phyloP scores from a whole-genome alignment of 2,329 filamentous ascomycete species.

The Neofusicoccum kwambonambiense region DNA sequence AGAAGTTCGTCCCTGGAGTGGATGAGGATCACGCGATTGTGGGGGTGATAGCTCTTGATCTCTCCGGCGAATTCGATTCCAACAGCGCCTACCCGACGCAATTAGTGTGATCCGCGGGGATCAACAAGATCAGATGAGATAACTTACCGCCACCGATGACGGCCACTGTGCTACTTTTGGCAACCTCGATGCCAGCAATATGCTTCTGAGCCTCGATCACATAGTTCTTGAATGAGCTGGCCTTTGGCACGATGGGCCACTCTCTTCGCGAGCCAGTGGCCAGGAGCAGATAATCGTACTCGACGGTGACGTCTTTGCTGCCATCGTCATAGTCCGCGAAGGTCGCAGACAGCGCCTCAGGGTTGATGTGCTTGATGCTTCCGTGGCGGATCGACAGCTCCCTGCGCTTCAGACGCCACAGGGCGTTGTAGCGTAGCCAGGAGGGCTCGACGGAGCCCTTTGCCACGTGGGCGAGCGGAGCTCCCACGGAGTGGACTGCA shows the following conservation, averaged over 20 bases:
- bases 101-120: background rate
- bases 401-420: conserved; percentile 63
- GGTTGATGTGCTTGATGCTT: conserved; percentile 61
- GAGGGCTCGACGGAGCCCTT: conserved; percentile 38
- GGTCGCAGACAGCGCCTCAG: conserved; percentile 55
- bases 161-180: conserved; percentile 52
- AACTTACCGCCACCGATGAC: conserved; percentile 67
- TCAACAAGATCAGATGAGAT: conserved; percentile 3
- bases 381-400: conserved; percentile 67
- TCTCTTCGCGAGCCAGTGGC: conserved; percentile 67
- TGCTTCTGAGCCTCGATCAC: conserved; percentile 62
- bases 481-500: conserved; percentile 72
- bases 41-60: conserved; percentile 66
- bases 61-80: conserved; percentile 82
- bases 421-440: conserved; percentile 68
- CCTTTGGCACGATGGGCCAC: conserved; percentile 72
- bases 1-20: conserved; percentile 71
- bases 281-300: conserved; percentile 75
- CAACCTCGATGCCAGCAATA: conserved; percentile 37
- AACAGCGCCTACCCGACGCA: conserved; percentile 58
- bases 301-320: conserved; percentile 20
- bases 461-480: conserved; percentile 68
- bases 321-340: conserved; percentile 47
- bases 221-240: conserved; percentile 61
- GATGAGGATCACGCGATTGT: conserved; percentile 67